Evolutionary conservation across 1,284 basidiomycete species (phyloP), one percentile per base, ranked within the genome.

Genomic region (Ustilago crameri): DNA sequence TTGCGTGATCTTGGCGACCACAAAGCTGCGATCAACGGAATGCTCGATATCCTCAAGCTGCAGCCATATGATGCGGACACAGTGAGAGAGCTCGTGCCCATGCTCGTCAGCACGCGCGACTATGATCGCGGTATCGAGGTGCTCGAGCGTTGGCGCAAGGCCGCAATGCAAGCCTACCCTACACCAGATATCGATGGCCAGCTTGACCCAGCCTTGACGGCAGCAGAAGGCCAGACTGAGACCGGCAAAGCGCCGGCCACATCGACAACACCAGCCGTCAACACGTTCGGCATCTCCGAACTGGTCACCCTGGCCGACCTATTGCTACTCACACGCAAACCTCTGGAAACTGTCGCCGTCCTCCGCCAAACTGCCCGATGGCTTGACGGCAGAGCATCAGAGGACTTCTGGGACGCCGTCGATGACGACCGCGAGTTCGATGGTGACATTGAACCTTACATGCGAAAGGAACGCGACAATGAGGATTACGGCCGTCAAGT

Each of bases 401-500:
- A 91, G 81, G 84, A 85, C 52, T 90, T 90, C 55, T 96, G 94
- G 93, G 92, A 94, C 30, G 65, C 71, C 72, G 83, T 88, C 22
- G 88, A 90, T 54, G 87, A 89, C 35, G 95, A 98, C 82, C 86
- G 93, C 54, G 95, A 97, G 83, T 96, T 88, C 77, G 92, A 94
- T 77, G 82, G 87, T 2, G 69, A 64, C 32, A 61, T 68, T 27
- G 71, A 78, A 5, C 65, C 47, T 1, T 51, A 41, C 9, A 52
- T 63, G 14, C 71, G 56, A 41, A 61, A 74, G 27, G 54, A 71
- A 37, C 14, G 80, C 74, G 23, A 83, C 52, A 79, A 79, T 14
- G 74, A 78, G n/a, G 80, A 78, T 18, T 75, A 78, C 20, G 68
- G 80, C 45, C 68, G 73, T 10, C 75, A 76, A 51, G 81, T 83